Percentiles rank a stretch among this genome's conserved stretches.
Evolutionary conservation across 2,329 filamentous ascomycete species (phyloP).

Genomic region (Verticillium zaregamsianum): DNA sequence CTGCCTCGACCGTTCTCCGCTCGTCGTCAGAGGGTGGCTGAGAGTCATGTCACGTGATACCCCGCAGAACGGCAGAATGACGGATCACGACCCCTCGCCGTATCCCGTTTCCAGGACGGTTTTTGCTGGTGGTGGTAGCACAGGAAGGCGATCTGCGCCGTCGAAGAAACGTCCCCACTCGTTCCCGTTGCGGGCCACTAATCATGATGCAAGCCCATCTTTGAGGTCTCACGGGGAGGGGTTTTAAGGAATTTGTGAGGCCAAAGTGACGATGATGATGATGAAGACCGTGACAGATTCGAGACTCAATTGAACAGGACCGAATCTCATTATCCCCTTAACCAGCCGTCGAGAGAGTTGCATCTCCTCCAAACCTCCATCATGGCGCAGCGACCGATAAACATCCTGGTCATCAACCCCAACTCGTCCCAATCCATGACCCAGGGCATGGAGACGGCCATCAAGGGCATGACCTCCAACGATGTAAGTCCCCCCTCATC

Average conservation of each 20-base stretch:
- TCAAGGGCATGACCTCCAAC: slow-evolving; percentile 36
- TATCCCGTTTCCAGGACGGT: no score
- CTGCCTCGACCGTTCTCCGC: neutral
- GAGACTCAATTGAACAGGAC: neutral
- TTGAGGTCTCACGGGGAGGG: neutral
- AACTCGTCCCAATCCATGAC: slow-evolving; percentile 76
- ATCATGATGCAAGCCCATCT: neutral
- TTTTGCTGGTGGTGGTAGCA: neutral
- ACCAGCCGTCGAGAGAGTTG: neutral
- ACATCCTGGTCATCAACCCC: slow-evolving; percentile 71
- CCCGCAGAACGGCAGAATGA: neutral
- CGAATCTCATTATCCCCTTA: neutral
- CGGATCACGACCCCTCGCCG: neutral
- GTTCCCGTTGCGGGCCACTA: neutral
- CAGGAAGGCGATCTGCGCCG: neutral
- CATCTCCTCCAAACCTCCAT: neutral
- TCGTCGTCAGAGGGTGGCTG: neutral
- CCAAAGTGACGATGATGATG: neutral
- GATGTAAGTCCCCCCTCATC: slow-evolving; percentile 23
- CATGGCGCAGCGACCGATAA: slow-evolving; percentile 23
- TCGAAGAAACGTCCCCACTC: neutral
- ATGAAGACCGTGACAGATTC: neutral
- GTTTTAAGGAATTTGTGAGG: neutral
- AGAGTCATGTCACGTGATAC: neutral
- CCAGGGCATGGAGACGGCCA: slow-evolving; percentile 50